Evolutionary conservation across 2,329 filamentous ascomycete genomes (phyloP).

Genomic region (Magnaporthiopsis rhizophila): DNA sequence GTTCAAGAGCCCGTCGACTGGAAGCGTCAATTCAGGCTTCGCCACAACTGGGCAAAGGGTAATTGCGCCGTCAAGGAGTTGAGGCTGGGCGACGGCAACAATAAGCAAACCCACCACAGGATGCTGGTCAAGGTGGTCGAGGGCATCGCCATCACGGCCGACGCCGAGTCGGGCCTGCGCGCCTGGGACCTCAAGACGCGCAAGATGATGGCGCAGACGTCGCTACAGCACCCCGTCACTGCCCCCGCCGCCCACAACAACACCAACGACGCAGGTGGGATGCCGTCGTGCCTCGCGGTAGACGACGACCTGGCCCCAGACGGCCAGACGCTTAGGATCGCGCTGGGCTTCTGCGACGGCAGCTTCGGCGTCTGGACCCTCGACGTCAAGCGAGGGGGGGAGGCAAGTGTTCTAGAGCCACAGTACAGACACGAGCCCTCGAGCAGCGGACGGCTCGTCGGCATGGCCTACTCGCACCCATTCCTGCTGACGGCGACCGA

Average conservation of each 20-base stretch:
- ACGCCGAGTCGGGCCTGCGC: constrained; percentile 59
- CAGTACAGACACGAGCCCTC: constrained; percentile 54
- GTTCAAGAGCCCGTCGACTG: constrained; percentile 60
- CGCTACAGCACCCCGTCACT: constrained; percentile 19
- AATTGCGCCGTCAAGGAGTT: constrained; percentile 75
- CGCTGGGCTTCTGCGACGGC: constrained; percentile 65
- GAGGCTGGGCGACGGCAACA: constrained; percentile 25
- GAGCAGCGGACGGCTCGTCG: constrained; percentile 57
- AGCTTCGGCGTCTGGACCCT: constrained; percentile 57
- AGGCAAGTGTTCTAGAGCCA: constrained; percentile 31
- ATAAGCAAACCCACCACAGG: constrained; percentile 26
- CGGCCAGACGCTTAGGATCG: constrained; percentile 45
- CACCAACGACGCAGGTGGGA: constrained; percentile 7
- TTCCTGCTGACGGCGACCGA: constrained; percentile 74
- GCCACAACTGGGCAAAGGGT: constrained; percentile 85
- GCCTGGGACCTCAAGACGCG: constrained; percentile 69
- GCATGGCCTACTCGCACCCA: constrained; percentile 64
- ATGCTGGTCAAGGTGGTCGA: constrained; percentile 73
- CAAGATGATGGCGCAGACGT: constrained; percentile 45
- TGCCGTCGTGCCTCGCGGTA: constrained; percentile 58
- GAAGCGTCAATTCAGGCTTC: constrained; percentile 81
- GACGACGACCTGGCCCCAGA: constrained; percentile 39
- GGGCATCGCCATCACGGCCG: constrained; percentile 70
- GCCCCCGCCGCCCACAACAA: neutral
- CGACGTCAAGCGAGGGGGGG: constrained; percentile 24